Evolutionary conservation across 2,329 filamentous ascomycete genomes (phyloP), one percentile per base, ranked within the genome.

Genomic region (Stemphylium lycopersici): DNA sequence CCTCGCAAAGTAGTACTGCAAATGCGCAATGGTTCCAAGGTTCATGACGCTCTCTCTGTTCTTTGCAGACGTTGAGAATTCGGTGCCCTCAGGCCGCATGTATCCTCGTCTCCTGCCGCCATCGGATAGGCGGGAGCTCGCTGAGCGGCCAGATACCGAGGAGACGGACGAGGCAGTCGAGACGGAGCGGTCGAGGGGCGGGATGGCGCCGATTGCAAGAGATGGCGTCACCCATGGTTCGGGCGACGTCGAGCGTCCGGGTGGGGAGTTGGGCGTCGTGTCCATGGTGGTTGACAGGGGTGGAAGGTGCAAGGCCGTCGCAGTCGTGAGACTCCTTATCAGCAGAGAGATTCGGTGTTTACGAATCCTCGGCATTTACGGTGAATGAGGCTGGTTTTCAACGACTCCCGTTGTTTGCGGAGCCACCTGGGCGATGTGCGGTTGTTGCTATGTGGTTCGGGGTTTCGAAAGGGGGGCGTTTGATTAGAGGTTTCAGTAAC

Each of bases 1-100:
- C 55, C 95, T 84, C 32, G 95, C 93, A 79, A 99, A 99, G 78
- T 98, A 99, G 78, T 98, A 96, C 76, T 99, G 95, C 70, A 99
- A 81, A 78, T 99, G 95, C 51, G 93, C 91, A 67, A 99, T 99
- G 76, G 93, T 97, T 49, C 95, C 95, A 58, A 99, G 79, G 70
- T 91, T 96, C 85, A 98, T 89, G 62, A 99, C 95, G 72, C 93
- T 97, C 75, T 99, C 93, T 59, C 95, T 84, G 45, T 91, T 91
- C 71, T 87, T 87, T 41, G 95, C 95, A 52, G 93, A 97, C 55
- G 90, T 89, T 22, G 95, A 91, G 74, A 98, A 99, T 68, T 92
- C 85, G 46, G 90, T 96, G 48, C 88, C 90, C 72, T 92, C 89
- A 0, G 93, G 92, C 44, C 93, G 85, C 78, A 96, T 90, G 78